Base-by-base conservation (phyloP, 306 rosid genomes). In the Acmispon strigosus region DNA sequence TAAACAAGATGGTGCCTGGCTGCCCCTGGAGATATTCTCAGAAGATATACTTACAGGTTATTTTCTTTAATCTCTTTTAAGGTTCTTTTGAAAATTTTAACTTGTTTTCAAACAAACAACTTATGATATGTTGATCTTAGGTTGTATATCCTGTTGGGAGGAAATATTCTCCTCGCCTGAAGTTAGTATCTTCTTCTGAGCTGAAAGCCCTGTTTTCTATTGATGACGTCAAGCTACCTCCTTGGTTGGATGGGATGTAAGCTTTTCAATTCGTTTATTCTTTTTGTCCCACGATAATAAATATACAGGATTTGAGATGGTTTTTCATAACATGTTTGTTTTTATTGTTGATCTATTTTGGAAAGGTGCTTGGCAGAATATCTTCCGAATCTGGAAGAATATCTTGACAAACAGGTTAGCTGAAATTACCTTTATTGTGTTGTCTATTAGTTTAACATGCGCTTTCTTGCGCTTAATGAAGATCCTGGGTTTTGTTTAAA, bases 351-450 rank as follows among this genome's bases (percentile, higher is more conserved):
- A 67, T 74, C 62, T 60, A 57, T 32, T 70, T 74, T 58, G 19
- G 54, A 29, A 60, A 91, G 99, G 99, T 95, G 99, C 83, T 81
- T 91, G 90, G 99, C 96, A 43, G 83, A 95, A 85, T 95, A 89
- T 78, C 95, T 95, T 60, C 83, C 83, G 54, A 88, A 89, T 79
- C 79, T 95, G 17, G 99, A 95, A 85, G 97, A 95, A 85, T 77
- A 81, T 75, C 91, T 95, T 60, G 89, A 72, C 84, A 89, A 89
- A 81, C 97, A 95, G 97, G 99, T 95, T 59, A 62, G 87, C 76
- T 69, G 62, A 66, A 52, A 54, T 52, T 60, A 42, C 72, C 39
- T 79, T 58, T 32, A 27, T 44, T 49, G 71, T 34, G 49, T 32
- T 47, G 62, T 78, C 7, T 49, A 17, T 59, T 80, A 20, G 32